phyloP scores from a whole-genome alignment of 257 asterid species.

The Knoxia roxburghii region DNA sequence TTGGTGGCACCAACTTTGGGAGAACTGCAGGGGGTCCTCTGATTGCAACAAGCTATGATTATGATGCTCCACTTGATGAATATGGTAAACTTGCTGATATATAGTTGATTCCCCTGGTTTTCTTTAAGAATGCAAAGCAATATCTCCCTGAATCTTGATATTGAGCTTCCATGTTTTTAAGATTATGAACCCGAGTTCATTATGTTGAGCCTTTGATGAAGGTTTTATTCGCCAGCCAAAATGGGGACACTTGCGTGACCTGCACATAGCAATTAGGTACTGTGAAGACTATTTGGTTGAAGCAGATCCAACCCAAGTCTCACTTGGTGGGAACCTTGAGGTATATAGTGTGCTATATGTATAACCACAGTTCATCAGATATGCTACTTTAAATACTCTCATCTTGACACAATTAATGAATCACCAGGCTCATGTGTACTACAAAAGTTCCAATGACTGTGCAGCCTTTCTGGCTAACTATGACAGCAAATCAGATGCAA shows the following conservation, averaged over 20 bases:
- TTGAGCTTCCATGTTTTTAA: neutral
- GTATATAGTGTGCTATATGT: constrained; percentile 17
- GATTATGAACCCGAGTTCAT: too few relatives aligned
- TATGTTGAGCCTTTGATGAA: constrained; percentile 27
- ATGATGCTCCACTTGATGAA: constrained; percentile 82
- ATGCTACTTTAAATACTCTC: neutral
- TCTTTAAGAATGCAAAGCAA: neutral
- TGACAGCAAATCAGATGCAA: constrained; percentile 51
- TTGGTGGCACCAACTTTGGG: constrained; percentile 89
- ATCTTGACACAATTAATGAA: constrained; percentile 13
- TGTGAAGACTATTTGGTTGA: constrained; percentile 69
- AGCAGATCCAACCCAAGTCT: constrained; percentile 45
- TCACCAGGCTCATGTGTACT: constrained; percentile 66
- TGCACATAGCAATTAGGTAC: constrained; percentile 56
- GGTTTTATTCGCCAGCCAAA: constrained; percentile 66
- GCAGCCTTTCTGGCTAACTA: constrained; percentile 81
- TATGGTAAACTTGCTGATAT: constrained; percentile 39
- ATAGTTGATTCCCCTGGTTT: neutral
- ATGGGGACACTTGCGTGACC: constrained; percentile 78
- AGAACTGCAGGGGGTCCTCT: constrained; percentile 82
- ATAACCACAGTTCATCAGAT: neutral
- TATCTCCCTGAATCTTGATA: neutral
- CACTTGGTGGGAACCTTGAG: constrained; percentile 72
- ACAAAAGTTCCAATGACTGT: constrained; percentile 54
- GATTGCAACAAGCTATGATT: constrained; percentile 77